Conservation (phyloP, 345 rosid species). For the Populus tremula region DNA sequence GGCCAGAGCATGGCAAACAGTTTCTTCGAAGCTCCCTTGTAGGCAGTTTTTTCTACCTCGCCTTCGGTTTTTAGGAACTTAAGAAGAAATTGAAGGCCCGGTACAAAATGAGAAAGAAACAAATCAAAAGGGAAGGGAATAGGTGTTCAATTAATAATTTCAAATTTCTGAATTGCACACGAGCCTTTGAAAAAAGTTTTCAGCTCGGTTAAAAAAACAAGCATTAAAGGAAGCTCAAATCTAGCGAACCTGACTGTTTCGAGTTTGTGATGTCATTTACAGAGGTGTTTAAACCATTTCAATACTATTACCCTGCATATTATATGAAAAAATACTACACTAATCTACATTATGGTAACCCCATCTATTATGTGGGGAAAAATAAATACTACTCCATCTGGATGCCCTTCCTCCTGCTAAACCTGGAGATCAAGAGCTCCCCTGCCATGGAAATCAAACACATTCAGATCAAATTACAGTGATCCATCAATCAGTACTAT, state of each 20-base stretch:
- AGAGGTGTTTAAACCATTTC: conserved; percentile 5
- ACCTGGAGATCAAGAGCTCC: conserved; percentile 41
- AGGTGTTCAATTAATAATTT: background rate
- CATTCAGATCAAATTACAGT: background rate
- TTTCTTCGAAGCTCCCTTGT: background rate
- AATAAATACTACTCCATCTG: conserved; percentile 19
- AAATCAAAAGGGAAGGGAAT: background rate
- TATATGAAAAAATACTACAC: background rate
- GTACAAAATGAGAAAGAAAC: background rate
- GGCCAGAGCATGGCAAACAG: background rate
- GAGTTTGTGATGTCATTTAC: conserved; percentile 31
- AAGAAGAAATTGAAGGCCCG: background rate
- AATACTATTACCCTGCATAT: background rate
- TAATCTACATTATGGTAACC: conserved; percentile 17
- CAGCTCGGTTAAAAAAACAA: background rate
- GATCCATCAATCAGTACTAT: background rate
- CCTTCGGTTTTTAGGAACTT: background rate
- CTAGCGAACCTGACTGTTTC: conserved; percentile 10
- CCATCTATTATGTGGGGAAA: conserved; percentile 17
- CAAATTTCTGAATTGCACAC: background rate
- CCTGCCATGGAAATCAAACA: conserved; percentile 32
- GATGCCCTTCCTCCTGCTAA: conserved; percentile 24
- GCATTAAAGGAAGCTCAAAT: conserved; percentile 7
- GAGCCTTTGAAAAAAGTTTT: background rate
- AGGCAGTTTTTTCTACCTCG: background rate